phyloP scores from a whole-genome alignment of 1,284 basidiomycete species.

The Afroboletus lepidellus region DNA sequence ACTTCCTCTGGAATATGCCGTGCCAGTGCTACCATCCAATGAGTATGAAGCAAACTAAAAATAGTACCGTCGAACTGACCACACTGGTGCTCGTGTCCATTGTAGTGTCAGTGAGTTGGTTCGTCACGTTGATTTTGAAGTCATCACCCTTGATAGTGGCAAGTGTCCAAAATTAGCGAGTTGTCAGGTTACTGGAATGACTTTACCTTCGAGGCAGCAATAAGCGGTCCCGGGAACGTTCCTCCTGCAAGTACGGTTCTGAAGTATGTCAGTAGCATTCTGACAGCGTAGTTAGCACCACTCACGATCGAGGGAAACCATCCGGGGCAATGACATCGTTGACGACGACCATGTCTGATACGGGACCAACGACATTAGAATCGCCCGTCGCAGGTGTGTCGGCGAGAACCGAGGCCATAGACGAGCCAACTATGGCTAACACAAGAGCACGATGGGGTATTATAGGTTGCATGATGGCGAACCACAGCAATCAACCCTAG shows the following conservation, averaged over 20 bases:
- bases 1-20: slow-evolving; percentile 26
- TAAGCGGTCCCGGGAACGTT: not conserved
- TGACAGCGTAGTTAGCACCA: not conserved
- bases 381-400: not conserved
- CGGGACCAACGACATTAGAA: slow-evolving; percentile 13
- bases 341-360: slow-evolving; percentile 16
- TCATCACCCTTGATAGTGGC: not conserved
- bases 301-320: slow-evolving; percentile 24
- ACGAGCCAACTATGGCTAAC: not conserved
- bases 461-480: not conserved
- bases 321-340: slow-evolving; percentile 31
- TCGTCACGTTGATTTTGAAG: not conserved
- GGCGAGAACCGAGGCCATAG: not conserved
- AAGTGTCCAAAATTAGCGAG: not conserved
- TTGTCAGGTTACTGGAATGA: not conserved
- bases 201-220: not conserved
- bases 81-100: not conserved
- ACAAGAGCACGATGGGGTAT: not conserved
- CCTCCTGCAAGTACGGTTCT: not conserved
- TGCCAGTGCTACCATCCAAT: slow-evolving; percentile 33
- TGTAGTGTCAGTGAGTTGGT: not conserved
- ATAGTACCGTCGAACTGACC: not conserved
- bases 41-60: not conserved
- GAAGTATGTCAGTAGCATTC: not conserved
- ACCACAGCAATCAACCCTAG: not conserved